Base-by-base conservation (phyloP, 805 yeast species). In the Zygosaccharomyces kombuchaensis region DNA sequence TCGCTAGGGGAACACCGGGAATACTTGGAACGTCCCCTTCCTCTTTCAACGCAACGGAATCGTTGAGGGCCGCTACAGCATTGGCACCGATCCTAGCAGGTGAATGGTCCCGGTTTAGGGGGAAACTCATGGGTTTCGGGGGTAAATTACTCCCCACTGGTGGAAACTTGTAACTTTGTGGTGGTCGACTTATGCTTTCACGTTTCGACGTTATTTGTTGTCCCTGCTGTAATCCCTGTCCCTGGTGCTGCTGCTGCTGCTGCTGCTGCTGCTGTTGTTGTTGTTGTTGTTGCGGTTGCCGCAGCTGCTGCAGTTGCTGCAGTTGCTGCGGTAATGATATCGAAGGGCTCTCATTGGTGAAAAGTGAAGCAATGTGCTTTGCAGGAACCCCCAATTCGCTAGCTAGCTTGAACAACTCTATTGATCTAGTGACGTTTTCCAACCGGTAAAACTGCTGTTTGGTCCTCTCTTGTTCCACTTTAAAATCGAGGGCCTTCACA, bases 401-500 rank as follows among this genome's bases (percentile, higher is more conserved):
- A 0, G 95, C 90, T 10, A 71, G 67, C 47, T 78, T 78, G 41
- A 90, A 57, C 14, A 89, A 70, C 43, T 82, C 82, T 26, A 84
- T 65, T 17, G 84, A 75, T 45, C 76, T 74, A 34, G 75, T 74
- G 21, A 83, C 71, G 34, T 75, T 67, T 59, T 89, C 96, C 16
- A 82, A 68, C 44, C 74, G 76, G 60, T 84, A 83, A 54, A 72
- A 82, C 53, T 84, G 93, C 62, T 89, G 96, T 53, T 83, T 84
- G 1, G 96, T 84, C 36, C 76, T 73, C 61, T 90, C 96, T 58
- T 84, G 91, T 60, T 87, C 89, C 2, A 78, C 63, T 43, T 80
- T 73, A 25, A 84, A 72, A 27, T 73, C 72, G 30, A 87, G 65
- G 0, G 88, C 81, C 51, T 76, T 78, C 21, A 71, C 62, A 23